A percentile compares a stretch with the other conserved stretches of the same genome.
These are phyloP conservation scores for Phialemoniopsis sp. DNA, from an alignment of 2,329 filamentous ascomycete genomes.

Conservation along the genomic window DNA sequence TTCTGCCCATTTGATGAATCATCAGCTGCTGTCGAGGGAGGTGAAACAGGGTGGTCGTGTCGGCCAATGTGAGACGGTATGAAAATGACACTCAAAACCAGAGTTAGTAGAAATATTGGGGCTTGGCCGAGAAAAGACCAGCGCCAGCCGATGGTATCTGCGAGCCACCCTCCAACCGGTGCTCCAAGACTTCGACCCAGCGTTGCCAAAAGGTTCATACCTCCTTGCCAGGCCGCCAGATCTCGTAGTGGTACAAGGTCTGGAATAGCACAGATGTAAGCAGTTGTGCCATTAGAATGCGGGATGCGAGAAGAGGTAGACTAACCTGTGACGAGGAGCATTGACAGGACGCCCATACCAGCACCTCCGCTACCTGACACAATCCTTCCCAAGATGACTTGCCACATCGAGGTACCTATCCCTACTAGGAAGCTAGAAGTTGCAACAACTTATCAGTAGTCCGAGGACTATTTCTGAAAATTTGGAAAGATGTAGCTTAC, in stretches of 20 bases:
- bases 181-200: constrained; percentile 47
- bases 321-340: constrained; percentile 47
- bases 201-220: constrained; percentile 47
- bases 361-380: constrained; percentile 48
- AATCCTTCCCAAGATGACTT: constrained; percentile 45
- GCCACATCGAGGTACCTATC: constrained; percentile 36
- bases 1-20: too few species aligned
- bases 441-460: neutral
- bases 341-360: constrained; percentile 45
- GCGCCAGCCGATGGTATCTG: constrained; percentile 62
- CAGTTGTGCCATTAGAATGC: too few species aligned
- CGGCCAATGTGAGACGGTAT: too few species aligned
- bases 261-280: constrained; percentile 9
- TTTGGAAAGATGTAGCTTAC: constrained; percentile 25
- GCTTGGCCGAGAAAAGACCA: constrained; percentile 59
- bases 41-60: too few species aligned
- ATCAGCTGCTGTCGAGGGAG: too few species aligned
- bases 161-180: constrained; percentile 55
- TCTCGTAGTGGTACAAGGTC: constrained; percentile 48
- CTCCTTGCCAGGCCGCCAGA: constrained; percentile 46
- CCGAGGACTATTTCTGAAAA: neutral
- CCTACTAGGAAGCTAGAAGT: constrained; percentile 23
- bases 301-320: too few species aligned
- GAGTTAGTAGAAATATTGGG: constrained; percentile 21
- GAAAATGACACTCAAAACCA: too few species aligned